These are phyloP conservation scores for Pichia gijzeniarum DNA, from an alignment of 805 yeast species.

Conservation along the genomic window DNA sequence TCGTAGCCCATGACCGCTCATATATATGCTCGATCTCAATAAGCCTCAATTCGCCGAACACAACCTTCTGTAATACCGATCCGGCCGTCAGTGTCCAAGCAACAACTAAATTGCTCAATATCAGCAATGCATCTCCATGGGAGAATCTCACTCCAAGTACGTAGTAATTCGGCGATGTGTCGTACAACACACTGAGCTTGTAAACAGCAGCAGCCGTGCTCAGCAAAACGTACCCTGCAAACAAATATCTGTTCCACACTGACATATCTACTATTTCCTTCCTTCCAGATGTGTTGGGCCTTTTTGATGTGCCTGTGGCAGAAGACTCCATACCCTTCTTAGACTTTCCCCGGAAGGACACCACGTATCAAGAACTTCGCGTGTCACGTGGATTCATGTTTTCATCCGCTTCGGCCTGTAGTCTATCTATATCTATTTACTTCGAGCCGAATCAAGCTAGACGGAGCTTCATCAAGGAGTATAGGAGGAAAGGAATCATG, in stretches of 20 bases:
- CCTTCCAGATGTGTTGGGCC: background rate
- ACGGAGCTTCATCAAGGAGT: too few species aligned
- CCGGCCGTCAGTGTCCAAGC: constrained; percentile 33
- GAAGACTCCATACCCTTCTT: too few species aligned
- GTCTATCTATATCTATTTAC: too few species aligned
- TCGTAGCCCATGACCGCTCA: constrained; percentile 58
- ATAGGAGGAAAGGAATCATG: too few species aligned
- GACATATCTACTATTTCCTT: background rate
- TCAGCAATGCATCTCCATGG: constrained; percentile 40
- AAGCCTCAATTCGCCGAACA: constrained; percentile 71
- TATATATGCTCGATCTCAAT: constrained; percentile 71
- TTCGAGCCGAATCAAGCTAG: too few species aligned
- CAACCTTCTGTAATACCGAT: constrained; percentile 40
- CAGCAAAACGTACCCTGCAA: constrained; percentile 21
- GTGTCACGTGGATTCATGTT: too few species aligned
- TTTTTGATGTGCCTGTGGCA: too few species aligned
- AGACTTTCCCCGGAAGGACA: too few species aligned
- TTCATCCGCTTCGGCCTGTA: too few species aligned
- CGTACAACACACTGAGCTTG: constrained; percentile 34
- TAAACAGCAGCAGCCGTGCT: constrained; percentile 33
- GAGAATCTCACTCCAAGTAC: constrained; percentile 45
- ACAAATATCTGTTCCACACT: background rate
- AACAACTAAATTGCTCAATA: constrained; percentile 40
- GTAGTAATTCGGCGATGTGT: constrained; percentile 41
- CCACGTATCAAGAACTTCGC: too few species aligned